Conservation (phyloP, 2,329 filamentous ascomycete genomes). For the Raffaelea ambrosiae region DNA sequence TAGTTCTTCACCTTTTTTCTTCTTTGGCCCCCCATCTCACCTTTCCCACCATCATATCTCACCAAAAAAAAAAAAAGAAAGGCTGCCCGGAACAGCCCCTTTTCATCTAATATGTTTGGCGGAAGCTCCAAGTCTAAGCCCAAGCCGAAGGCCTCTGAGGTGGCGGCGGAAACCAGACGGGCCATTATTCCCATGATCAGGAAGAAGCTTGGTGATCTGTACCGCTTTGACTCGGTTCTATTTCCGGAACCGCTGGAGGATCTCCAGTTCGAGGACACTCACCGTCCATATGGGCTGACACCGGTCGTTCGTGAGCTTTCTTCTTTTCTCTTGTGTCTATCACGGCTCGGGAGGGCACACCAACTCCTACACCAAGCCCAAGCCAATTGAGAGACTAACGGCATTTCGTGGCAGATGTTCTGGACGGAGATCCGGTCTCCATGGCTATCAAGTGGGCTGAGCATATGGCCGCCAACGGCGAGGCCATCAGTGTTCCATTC, state of each 20-base stretch:
- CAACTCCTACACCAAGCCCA: no score
- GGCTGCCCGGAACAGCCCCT: no score
- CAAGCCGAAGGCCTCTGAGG: slow-evolving; percentile 57
- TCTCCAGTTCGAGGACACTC: slow-evolving; percentile 27
- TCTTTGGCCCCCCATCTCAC: background rate
- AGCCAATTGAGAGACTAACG: no score
- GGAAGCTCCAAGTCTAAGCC: slow-evolving; percentile 29
- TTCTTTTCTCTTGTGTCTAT: background rate
- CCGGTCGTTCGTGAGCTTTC: slow-evolving; percentile 31
- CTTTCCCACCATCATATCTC: background rate
- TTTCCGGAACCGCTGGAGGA: slow-evolving; percentile 42
- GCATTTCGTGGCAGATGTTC: slow-evolving; percentile 42
- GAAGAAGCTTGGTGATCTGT: slow-evolving; percentile 44
- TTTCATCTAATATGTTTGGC: slow-evolving; percentile 27
- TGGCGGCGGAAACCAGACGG: slow-evolving; percentile 65
- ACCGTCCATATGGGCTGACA: slow-evolving; percentile 25
- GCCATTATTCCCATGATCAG: slow-evolving; percentile 59
- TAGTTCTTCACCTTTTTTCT: background rate
- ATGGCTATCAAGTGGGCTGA: slow-evolving; percentile 48
- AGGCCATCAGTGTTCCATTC: slow-evolving; percentile 47
- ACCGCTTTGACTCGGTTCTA: slow-evolving; percentile 50
- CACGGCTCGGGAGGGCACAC: no score
- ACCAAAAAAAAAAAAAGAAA: background rate
- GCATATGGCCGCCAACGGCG: slow-evolving; percentile 25
- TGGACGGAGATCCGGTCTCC: slow-evolving; percentile 50